phyloP scores from a whole-genome alignment of 768 basidiomycete genomes.

The Boletus subcaerulescens region DNA sequence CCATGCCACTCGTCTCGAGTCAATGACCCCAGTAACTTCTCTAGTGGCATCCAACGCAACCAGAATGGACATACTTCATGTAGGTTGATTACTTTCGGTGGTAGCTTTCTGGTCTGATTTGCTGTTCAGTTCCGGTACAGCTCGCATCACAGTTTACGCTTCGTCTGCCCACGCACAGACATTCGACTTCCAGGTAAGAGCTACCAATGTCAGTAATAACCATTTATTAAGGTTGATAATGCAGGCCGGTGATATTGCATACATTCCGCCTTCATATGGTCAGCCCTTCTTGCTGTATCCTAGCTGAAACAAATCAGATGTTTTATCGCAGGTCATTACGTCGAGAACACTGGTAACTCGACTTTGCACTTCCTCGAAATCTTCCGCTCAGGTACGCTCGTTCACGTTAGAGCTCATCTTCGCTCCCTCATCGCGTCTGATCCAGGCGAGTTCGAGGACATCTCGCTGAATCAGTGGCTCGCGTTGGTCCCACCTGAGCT shows the following conservation, averaged over 20 bases:
- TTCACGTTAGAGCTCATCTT: not conserved
- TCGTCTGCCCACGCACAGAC: slow-evolving; percentile 40
- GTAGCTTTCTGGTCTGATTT: not conserved
- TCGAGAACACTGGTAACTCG: slow-evolving; percentile 63
- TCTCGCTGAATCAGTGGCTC: slow-evolving; percentile 61
- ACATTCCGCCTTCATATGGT: slow-evolving; percentile 25
- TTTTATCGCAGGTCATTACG: slow-evolving; percentile 51
- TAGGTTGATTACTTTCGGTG: slow-evolving; percentile 11
- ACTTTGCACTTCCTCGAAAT: slow-evolving; percentile 60
- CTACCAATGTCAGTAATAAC: not conserved
- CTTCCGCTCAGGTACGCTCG: slow-evolving; percentile 47
- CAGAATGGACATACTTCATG: slow-evolving; percentile 47
- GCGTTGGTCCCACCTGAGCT: slow-evolving; percentile 55
- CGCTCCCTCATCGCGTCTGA: not conserved
- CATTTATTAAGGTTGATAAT: slow-evolving; percentile 5
- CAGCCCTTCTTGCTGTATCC: not conserved
- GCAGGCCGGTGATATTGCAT: slow-evolving; percentile 31
- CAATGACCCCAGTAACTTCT: not conserved
- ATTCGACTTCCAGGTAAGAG: slow-evolving; percentile 41
- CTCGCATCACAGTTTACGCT: slow-evolving; percentile 44
- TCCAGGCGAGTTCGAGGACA: slow-evolving; percentile 50
- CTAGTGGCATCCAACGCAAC: slow-evolving; percentile 52
- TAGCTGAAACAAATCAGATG: not conserved
- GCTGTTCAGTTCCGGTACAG: slow-evolving; percentile 34
- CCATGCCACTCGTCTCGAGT: not conserved